Conservation (phyloP, 2,329 filamentous ascomycete species). For the Trichoderma harzianum region DNA sequence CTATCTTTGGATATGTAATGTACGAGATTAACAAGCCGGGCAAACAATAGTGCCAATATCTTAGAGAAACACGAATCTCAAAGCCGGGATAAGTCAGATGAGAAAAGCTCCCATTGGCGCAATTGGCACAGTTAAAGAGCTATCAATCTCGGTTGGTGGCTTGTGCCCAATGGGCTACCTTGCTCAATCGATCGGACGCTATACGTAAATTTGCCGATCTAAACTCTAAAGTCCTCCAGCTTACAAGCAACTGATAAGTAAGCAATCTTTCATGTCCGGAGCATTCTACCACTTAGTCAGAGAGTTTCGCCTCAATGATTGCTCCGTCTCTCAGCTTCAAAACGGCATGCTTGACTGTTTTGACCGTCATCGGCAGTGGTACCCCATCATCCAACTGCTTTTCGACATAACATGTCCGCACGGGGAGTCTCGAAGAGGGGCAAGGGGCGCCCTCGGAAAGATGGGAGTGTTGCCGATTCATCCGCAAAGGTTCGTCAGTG, state of each 20-base stretch:
- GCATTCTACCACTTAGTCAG: neutral
- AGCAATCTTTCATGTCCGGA: neutral
- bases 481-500: neutral
- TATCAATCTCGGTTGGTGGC: neutral
- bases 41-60: neutral
- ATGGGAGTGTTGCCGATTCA: neutral
- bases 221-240: neutral
- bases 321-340: neutral
- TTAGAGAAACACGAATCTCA: neutral
- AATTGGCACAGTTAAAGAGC: neutral
- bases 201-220: neutral
- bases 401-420: neutral
- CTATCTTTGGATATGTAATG: neutral
- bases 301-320: neutral
- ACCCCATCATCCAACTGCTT: neutral
- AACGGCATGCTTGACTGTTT: neutral
- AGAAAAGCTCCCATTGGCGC: neutral
- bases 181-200: neutral
- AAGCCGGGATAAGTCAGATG: neutral
- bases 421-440: neutral
- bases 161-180: no score
- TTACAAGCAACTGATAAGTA: neutral
- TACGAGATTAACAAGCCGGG: neutral
- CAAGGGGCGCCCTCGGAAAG: neutral
- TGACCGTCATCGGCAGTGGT: neutral